phyloP scores from a whole-genome alignment of 768 basidiomycete genomes.

The Calocybe cyanea region DNA sequence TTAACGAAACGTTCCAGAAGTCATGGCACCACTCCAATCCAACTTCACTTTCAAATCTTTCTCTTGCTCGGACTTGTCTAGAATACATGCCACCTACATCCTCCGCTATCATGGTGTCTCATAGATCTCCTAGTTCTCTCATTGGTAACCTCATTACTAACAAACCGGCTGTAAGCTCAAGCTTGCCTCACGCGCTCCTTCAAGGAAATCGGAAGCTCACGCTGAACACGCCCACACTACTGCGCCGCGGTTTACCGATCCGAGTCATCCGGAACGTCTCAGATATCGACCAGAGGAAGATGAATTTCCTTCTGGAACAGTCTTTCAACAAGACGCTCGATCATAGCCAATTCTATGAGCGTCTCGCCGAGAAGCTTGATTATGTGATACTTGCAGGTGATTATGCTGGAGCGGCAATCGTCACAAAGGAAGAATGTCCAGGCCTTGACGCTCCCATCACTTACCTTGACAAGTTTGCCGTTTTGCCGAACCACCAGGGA shows the following conservation, averaged over 20 bases:
- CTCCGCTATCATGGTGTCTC: slow-evolving; percentile 95
- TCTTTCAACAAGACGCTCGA: slow-evolving; percentile 79
- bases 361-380: slow-evolving; percentile 76
- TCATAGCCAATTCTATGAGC: slow-evolving; percentile 68
- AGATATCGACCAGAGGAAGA: slow-evolving; percentile 71
- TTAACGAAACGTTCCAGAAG: slow-evolving; percentile 77
- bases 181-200: slow-evolving; percentile 89
- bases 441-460: slow-evolving; percentile 51
- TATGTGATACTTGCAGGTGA: slow-evolving; percentile 94
- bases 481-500: slow-evolving; percentile 91
- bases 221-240: slow-evolving; percentile 86
- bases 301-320: slow-evolving; percentile 81
- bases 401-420: slow-evolving; percentile 92
- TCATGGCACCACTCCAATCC: slow-evolving; percentile 78
- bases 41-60: slow-evolving; percentile 80
- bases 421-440: slow-evolving; percentile 62
- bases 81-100: slow-evolving; percentile 90
- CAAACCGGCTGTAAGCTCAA: slow-evolving; percentile 93
- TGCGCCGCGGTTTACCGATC: slow-evolving; percentile 86
- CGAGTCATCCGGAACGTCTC: slow-evolving; percentile 67
- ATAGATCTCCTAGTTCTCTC: slow-evolving; percentile 91
- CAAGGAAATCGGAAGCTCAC: slow-evolving; percentile 85
- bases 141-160: slow-evolving; percentile 98
- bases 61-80: slow-evolving; percentile 82
- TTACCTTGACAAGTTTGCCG: slow-evolving; percentile 98